These are phyloP conservation scores for Azolla pinnata DNA, from an alignment of 75 land plant species.

Conservation along the genomic window DNA sequence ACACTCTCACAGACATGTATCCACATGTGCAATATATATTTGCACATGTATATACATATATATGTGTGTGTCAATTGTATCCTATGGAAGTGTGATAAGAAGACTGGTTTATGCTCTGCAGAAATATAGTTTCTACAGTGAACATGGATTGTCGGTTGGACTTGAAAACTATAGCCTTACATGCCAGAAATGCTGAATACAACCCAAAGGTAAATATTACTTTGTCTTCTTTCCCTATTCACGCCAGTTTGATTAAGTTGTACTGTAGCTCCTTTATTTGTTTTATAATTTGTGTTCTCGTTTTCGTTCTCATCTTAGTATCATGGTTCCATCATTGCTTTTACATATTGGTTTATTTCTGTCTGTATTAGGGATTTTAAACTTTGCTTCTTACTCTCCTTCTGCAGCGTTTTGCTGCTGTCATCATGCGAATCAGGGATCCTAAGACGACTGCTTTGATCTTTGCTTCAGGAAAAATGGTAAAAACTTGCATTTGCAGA, in stretches of 20 bases:
- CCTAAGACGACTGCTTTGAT: constrained; percentile 49
- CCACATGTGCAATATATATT: neutral
- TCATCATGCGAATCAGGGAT: constrained; percentile 47
- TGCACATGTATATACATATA: neutral
- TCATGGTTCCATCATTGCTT: too few species aligned
- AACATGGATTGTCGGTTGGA: constrained; percentile 81
- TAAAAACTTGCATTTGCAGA: constrained; percentile 7
- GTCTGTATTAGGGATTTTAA: neutral
- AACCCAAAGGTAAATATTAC: constrained; percentile 97
- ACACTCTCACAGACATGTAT: too few species aligned
- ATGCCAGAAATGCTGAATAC: constrained; percentile 90
- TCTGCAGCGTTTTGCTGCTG: constrained; percentile 48
- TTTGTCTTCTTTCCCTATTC: too few species aligned
- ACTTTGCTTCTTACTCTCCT: neutral
- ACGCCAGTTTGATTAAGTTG: too few species aligned
- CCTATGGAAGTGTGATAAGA: neutral
- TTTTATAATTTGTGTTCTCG: too few species aligned
- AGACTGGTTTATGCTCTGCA: constrained; percentile 4
- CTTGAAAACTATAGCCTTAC: constrained; percentile 66
- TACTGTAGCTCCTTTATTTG: too few species aligned
- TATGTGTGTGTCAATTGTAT: neutral
- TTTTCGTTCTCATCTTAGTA: too few species aligned
- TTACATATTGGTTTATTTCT: neutral
- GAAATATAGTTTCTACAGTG: constrained; percentile 90
- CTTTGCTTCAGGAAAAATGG: constrained; percentile 52